These are phyloP conservation scores for Jackrogersella minutella DNA, from an alignment of 495 filamentous ascomycete genomes.

Conservation along the genomic window DNA sequence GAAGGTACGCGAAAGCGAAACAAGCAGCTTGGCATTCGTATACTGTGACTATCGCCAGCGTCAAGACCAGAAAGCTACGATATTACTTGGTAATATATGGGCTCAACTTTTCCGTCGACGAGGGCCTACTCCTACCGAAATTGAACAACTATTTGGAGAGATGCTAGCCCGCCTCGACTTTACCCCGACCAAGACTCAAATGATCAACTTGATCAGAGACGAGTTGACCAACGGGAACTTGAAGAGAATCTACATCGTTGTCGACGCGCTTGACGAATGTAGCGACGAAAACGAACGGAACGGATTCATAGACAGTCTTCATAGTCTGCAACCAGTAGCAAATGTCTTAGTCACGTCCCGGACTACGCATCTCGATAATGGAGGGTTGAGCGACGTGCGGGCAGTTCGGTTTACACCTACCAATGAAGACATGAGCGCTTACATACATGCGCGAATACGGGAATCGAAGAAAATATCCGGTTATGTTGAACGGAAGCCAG, in stretches of 20 bases:
- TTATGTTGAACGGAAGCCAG: conserved; percentile 32
- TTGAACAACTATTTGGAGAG: conserved; percentile 41
- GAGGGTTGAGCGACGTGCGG: conserved; percentile 37
- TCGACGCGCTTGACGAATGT: conserved; percentile 60
- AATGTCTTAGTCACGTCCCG: conserved; percentile 48
- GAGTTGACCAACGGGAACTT: conserved; percentile 38
- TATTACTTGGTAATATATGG: conserved; percentile 48
- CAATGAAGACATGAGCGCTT: conserved; percentile 45
- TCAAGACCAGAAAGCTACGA: conserved; percentile 43
- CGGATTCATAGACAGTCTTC: conserved; percentile 45
- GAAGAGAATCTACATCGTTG: conserved; percentile 49
- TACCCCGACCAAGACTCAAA: conserved; percentile 40
- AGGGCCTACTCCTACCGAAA: conserved; percentile 30
- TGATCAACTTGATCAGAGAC: conserved; percentile 44
- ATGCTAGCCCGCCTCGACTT: conserved; percentile 22
- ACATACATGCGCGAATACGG: conserved; percentile 45
- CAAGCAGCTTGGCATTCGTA: conserved; percentile 50
- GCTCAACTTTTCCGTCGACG: conserved; percentile 48
- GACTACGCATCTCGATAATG: conserved; percentile 41
- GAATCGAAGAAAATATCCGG: conserved; percentile 38
- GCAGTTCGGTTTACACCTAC: conserved; percentile 44
- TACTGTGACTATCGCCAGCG: conserved; percentile 52
- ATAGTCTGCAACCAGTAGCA: conserved; percentile 41
- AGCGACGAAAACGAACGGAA: conserved; percentile 43
- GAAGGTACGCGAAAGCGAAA: conserved; percentile 10